Evolutionary conservation across 768 basidiomycete species (phyloP), one percentile per base, ranked within the genome.

Genomic region (Nidularia pulvinata): DNA sequence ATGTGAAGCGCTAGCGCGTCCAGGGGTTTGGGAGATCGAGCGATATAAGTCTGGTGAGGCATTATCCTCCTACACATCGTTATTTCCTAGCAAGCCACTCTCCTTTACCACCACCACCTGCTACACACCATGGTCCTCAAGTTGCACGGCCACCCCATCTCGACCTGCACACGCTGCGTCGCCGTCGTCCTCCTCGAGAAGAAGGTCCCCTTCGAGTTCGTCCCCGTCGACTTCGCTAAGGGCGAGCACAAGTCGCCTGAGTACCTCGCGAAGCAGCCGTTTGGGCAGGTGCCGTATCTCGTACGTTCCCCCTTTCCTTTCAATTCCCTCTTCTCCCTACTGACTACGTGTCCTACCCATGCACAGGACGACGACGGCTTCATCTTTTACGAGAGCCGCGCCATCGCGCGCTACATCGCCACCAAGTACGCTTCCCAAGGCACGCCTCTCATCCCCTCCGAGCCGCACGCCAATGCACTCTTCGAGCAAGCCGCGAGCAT

Each of bases 261-360:
- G 9, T 80, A 68, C 69, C 16, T 76, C 11, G 60, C 66, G 34
- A 67, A 73, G 48, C 86, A 91, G 59, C 89, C 89, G 0, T 88
- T 87, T 59, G 83, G 84, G 16, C 80, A 83, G 57, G 72, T 86
- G 25, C 85, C 86, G 2, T 81, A 77, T 62, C 73, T 87, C 52
- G 80, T 78, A 53, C 35, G 71, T 64, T 5, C 45, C 10, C 45
- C 13, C 10, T 10, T 22, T 33, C 16, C 33, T 25, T 25, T 25
- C 25, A 1, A 1, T 4, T 25, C 25, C 25, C 25, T 4, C 25
- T 25, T 25, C 25, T 25, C 1, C 25, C 25, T 25, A 10, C 11
- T 37, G 1, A 42, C 11, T 34, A 9, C 22, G 14, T 4, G 32
- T 46, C 10, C 36, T 6, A 50, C 32, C 43, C 22, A 19, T 42